Evolutionary conservation across 352 stramenopile species (phyloP).

Genomic region (Phytophthora constricta): DNA sequence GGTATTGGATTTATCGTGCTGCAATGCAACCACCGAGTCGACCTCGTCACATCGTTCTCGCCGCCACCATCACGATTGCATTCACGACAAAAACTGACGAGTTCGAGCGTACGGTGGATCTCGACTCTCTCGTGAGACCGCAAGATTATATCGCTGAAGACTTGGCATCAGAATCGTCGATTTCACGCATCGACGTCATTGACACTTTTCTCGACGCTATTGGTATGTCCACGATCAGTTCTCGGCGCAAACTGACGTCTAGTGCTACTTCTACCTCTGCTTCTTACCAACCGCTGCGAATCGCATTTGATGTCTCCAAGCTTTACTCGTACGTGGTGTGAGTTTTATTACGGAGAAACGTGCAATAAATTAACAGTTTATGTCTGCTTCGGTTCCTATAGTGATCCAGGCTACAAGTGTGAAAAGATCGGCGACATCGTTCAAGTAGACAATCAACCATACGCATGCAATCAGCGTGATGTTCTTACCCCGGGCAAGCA

Average conservation of each 20-base stretch:
- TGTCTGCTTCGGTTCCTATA: slow-evolving; percentile 23
- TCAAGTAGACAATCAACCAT: slow-evolving; percentile 51
- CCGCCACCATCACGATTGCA: slow-evolving; percentile 63
- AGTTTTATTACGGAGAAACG: too few species aligned
- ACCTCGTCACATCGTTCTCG: not conserved
- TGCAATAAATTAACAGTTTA: too few species aligned
- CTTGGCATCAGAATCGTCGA: slow-evolving; percentile 9
- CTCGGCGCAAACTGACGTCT: slow-evolving; percentile 40
- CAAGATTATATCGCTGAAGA: slow-evolving; percentile 38
- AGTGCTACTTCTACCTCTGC: slow-evolving; percentile 18
- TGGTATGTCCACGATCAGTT: slow-evolving; percentile 27
- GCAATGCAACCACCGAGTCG: not conserved
- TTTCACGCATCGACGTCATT: slow-evolving; percentile 29
- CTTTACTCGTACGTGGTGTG: slow-evolving; percentile 52
- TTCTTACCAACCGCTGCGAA: slow-evolving; percentile 75
- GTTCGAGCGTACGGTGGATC: slow-evolving; percentile 57
- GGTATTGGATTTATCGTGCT: not conserved
- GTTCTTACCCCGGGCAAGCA: slow-evolving; percentile 71
- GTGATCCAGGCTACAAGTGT: slow-evolving; percentile 72
- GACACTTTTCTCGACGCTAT: slow-evolving; percentile 55
- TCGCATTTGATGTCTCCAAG: slow-evolving; percentile 81
- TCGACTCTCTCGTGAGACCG: slow-evolving; percentile 35
- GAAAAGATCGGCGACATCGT: slow-evolving; percentile 54
- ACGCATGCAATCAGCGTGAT: slow-evolving; percentile 59
- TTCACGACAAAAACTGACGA: slow-evolving; percentile 69